Conservation (phyloP, 257 asterid genomes). For the Ocimum tenuiflorum region DNA sequence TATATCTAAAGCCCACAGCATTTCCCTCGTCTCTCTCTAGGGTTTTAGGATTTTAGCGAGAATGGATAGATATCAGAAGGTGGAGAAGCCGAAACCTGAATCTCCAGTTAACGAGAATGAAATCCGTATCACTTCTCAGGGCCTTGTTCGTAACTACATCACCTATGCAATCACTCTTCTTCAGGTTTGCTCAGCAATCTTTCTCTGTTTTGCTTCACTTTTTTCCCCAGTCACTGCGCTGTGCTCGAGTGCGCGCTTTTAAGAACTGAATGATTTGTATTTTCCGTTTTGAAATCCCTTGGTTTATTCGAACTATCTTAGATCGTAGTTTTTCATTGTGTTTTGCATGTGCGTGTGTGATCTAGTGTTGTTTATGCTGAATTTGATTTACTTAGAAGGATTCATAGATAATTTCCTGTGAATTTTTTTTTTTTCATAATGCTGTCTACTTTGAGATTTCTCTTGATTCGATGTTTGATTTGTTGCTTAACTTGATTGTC, state of each 20-base stretch:
- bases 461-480: not conserved
- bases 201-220: not conserved
- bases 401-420: not conserved
- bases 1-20: not conserved
- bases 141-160: slow-evolving; percentile 73
- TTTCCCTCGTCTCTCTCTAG: slow-evolving; percentile 27
- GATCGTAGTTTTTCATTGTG: not conserved
- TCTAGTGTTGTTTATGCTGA: not conserved
- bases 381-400: not conserved
- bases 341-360: not conserved
- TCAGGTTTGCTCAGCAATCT: slow-evolving; percentile 38
- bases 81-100: slow-evolving; percentile 76
- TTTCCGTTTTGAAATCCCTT: not conserved
- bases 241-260: not conserved
- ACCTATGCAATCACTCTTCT: slow-evolving; percentile 76
- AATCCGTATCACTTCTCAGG: slow-evolving; percentile 91
- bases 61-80: slow-evolving; percentile 90
- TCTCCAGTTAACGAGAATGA: slow-evolving; percentile 81
- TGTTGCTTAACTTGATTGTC: not conserved
- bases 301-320: not conserved
- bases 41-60: slow-evolving; percentile 39
- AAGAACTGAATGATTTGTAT: not conserved
- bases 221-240: not conserved
- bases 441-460: not conserved
- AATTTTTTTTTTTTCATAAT: too few species aligned